These are phyloP conservation scores for Mycena citricolor DNA, from an alignment of 1,284 basidiomycete species.

Conservation along the genomic window DNA sequence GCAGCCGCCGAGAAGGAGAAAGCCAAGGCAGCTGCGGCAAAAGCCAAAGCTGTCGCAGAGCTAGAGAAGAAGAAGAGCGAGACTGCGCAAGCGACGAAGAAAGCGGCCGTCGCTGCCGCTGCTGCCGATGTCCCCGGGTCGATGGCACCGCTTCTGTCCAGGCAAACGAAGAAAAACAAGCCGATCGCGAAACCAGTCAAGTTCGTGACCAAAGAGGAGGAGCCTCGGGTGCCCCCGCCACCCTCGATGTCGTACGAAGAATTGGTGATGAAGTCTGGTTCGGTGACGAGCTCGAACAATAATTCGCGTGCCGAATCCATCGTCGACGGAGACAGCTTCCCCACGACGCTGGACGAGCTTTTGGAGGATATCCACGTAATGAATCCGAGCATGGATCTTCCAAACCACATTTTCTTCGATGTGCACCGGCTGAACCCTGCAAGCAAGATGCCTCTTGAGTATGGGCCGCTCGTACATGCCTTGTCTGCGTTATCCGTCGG, in stretches of 20 bases:
- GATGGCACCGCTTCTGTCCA: slow-evolving; percentile 73
- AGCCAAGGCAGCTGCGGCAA: slow-evolving; percentile 18
- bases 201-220: slow-evolving; percentile 55
- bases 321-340: slow-evolving; percentile 46
- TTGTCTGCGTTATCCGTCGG: slow-evolving; percentile 83
- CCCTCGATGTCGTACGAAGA: slow-evolving; percentile 37
- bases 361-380: slow-evolving; percentile 63
- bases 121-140: slow-evolving; percentile 36
- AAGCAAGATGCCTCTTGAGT: slow-evolving; percentile 74
- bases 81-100: slow-evolving; percentile 21
- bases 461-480: slow-evolving; percentile 78
- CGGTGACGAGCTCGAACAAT: slow-evolving; percentile 46
- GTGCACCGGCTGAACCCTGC: slow-evolving; percentile 64
- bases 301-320: slow-evolving; percentile 62
- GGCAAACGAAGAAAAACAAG: slow-evolving; percentile 78
- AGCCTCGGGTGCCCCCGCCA: slow-evolving; percentile 38
- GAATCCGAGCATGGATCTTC: slow-evolving; percentile 61
- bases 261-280: slow-evolving; percentile 32
- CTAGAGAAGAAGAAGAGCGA: slow-evolving; percentile 30
- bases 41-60: slow-evolving; percentile 23
- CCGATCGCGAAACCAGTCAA: slow-evolving; percentile 59
- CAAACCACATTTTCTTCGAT: slow-evolving; percentile 74
- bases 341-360: slow-evolving; percentile 57
- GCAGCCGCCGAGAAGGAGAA: slow-evolving; percentile 34
- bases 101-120: slow-evolving; percentile 23